Evolutionary conservation across 2,329 filamentous ascomycete species (phyloP), one percentile per base, ranked within the genome.

Genomic region (Cyphellophora attinorum): DNA sequence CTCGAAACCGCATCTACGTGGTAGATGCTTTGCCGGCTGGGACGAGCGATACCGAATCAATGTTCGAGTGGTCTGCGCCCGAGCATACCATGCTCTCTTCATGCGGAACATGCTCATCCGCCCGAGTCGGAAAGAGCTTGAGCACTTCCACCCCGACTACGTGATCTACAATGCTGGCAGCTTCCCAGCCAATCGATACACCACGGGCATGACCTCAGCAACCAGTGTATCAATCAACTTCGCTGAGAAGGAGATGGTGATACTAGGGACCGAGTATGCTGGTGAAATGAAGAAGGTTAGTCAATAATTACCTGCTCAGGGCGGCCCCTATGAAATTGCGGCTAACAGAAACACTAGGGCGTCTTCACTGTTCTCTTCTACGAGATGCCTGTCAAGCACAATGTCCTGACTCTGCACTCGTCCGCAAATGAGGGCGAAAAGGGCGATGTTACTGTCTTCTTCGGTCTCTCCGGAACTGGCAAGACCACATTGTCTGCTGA

Each of bases 61-160:
- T 55, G 91, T 98, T 54, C 88, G 91, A 57, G 89, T 98, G 47
- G 88, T 98, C 58, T 98, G 91, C 69, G 91, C 91, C 50, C 88
- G 91, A 60, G 91, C 91, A 64, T 98, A 98, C 75, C 91, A 98
- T 75, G 91, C 91, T 44, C 78, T 98, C 48, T 98, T 98, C 79
- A 98, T 98, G 91, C 85, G 88, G 59, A 98, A 98, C 75, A 98
- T 98, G 91, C 82, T 98, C 58, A 98, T 98, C 71, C 83, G 91
- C 52, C 91, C 91, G 45, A 72, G 79, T 34, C 76, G 76, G 45
- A 84, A 93, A 66, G 88, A 98, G 72, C 80, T 98, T 36, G 82
- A 94, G 70, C 77, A 85, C 67, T 98, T 98, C 78, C 85, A 94
- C 65, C 91, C 91, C 53, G 89, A 98, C 72, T 98, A 98, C 72